Conservation (phyloP, 1,284 basidiomycete genomes). For the Peniophora sp. region DNA sequence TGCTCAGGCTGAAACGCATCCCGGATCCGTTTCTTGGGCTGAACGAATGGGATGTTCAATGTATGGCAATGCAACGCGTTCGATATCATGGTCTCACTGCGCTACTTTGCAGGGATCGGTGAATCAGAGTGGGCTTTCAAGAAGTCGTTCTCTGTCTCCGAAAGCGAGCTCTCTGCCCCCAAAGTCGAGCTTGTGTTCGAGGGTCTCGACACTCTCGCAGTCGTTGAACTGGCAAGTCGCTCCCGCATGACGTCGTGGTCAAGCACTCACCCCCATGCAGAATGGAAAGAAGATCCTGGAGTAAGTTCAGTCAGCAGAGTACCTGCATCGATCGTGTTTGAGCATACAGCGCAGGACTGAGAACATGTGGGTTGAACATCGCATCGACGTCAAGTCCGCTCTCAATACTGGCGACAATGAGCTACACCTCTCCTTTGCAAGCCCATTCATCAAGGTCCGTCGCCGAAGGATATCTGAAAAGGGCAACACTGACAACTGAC, state of each 20-base stretch:
- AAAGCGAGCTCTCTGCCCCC: constrained; percentile 34
- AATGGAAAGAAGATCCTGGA: constrained; percentile 62
- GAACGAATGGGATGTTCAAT: constrained; percentile 86
- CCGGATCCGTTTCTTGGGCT: constrained; percentile 75
- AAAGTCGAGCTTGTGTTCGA: constrained; percentile 77
- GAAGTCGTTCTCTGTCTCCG: constrained; percentile 49
- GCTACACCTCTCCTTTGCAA: constrained; percentile 64
- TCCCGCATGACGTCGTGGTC: background rate
- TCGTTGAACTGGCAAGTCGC: constrained; percentile 52
- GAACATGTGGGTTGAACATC: constrained; percentile 76
- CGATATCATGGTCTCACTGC: constrained; percentile 5
- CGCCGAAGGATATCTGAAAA: background rate
- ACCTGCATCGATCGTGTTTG: background rate
- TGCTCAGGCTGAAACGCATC: constrained; percentile 63
- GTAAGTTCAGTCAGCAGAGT: constrained; percentile 25
- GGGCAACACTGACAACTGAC: background rate
- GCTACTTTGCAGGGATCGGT: constrained; percentile 61
- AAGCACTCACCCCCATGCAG: constrained; percentile 25
- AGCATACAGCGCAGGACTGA: constrained; percentile 34
- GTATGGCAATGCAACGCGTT: constrained; percentile 26
- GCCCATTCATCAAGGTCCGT: constrained; percentile 63
- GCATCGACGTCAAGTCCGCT: constrained; percentile 46
- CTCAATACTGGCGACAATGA: constrained; percentile 58
- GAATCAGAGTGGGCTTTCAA: constrained; percentile 84
- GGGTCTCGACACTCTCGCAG: constrained; percentile 82